phyloP scores from a whole-genome alignment of 306 rosid species.

The Cucurbita moschata region DNA sequence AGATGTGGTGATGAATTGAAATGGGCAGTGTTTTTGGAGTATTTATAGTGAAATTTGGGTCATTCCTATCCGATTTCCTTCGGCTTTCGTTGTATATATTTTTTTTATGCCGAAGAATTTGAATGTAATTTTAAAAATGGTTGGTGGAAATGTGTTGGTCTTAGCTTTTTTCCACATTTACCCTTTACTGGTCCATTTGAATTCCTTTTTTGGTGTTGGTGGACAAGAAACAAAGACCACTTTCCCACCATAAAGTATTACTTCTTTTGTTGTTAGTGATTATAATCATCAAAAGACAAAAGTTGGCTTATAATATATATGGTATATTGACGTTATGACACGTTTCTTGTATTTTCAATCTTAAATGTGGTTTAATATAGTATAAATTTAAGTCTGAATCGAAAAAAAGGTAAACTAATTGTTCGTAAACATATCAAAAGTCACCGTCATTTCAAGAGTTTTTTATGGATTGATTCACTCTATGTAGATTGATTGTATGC shows the following conservation, averaged over 20 bases:
- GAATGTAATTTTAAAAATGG: background rate
- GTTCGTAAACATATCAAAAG: no score
- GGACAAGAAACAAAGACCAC: background rate
- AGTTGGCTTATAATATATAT: background rate
- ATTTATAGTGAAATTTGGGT: conserved; percentile 1
- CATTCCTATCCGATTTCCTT: background rate
- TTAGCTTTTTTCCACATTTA: background rate
- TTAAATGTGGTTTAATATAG: background rate
- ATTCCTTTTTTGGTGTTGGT: background rate
- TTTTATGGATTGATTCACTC: no score
- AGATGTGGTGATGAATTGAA: background rate
- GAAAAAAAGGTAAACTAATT: no score
- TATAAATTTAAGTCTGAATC: background rate
- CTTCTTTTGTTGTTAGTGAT: background rate
- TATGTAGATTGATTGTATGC: no score
- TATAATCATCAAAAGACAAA: background rate
- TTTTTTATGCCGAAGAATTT: background rate
- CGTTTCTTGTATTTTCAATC: background rate
- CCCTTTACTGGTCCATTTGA: background rate
- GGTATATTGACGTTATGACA: background rate
- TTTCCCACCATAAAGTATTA: background rate
- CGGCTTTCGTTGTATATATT: background rate
- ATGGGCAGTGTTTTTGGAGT: background rate
- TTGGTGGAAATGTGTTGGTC: background rate
- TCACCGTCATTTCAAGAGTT: no score